phyloP scores from a whole-genome alignment of 2,329 filamentous ascomycete genomes.

The Apiospora saccharicola region DNA sequence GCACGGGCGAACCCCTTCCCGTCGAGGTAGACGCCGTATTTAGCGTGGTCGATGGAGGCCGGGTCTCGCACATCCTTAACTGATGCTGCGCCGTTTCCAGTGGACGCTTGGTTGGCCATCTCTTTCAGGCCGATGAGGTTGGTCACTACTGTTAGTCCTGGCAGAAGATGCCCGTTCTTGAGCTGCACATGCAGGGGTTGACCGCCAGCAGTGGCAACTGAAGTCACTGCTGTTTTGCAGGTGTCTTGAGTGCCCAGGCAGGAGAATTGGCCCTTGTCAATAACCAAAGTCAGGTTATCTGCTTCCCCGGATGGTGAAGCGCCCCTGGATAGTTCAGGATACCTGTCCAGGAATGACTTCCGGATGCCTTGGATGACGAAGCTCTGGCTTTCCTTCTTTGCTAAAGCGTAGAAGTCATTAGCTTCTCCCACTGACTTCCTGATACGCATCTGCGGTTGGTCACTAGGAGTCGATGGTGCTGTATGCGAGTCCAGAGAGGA shows the following conservation, averaged over 20 bases:
- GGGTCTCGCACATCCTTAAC: conserved; percentile 37
- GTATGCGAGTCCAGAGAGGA: conserved; percentile 21
- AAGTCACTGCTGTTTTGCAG: conserved; percentile 39
- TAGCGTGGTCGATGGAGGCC: conserved; percentile 46
- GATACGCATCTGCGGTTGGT: neutral
- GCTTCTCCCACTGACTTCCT: conserved; percentile 32
- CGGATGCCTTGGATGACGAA: conserved; percentile 49
- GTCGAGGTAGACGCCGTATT: conserved; percentile 49
- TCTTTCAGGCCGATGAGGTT: conserved; percentile 57
- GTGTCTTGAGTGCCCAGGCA: conserved; percentile 45
- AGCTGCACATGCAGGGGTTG: conserved; percentile 45
- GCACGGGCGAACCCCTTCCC: conserved; percentile 51
- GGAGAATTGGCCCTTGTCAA: conserved; percentile 48
- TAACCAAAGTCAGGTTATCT: conserved; percentile 46
- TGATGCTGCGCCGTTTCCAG: conserved; percentile 54
- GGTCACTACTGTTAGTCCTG: conserved; percentile 58
- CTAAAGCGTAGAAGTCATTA: conserved; percentile 37
- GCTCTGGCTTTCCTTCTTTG: conserved; percentile 33
- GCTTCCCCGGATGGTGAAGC: conserved; percentile 17
- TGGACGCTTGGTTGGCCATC: conserved; percentile 52
- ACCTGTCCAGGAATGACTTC: conserved; percentile 43
- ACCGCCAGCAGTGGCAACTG: conserved; percentile 28
- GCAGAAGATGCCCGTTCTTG: conserved; percentile 54
- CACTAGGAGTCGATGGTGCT: neutral
- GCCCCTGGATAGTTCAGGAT: conserved; percentile 26